Percentiles rank a stretch among this genome's conserved stretches.
Evolutionary conservation across 192 early-diverging fungal genomes (phyloP).

Genomic region (Chytriomyces hyalinus): DNA sequence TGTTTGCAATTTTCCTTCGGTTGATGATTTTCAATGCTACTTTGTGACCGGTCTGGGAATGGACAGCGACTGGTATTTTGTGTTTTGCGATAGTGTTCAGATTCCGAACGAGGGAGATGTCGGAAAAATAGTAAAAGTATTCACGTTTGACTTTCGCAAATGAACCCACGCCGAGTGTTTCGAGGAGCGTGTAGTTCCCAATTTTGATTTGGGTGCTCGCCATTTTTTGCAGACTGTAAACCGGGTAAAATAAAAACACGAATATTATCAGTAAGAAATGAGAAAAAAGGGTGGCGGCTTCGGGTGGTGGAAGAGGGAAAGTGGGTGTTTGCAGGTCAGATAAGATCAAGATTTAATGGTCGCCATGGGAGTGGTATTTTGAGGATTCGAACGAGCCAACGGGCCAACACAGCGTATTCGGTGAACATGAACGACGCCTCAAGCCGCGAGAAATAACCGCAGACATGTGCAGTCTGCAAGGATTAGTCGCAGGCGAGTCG

Average conservation of each 20-base stretch:
- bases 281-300: not conserved
- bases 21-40: slow-evolving; percentile 98
- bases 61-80: slow-evolving; percentile 81
- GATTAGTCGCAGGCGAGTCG: not conserved
- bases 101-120: not conserved
- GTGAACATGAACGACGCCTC: not conserved
- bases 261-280: not conserved
- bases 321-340: not conserved
- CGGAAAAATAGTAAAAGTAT: slow-evolving; percentile 11
- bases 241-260: not conserved
- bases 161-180: slow-evolving; percentile 95
- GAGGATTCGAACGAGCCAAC: not conserved
- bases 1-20: slow-evolving; percentile 85
- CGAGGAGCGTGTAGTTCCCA: slow-evolving; percentile 92
- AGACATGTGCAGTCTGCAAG: not conserved
- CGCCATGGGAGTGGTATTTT: not conserved
- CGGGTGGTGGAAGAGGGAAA: not conserved
- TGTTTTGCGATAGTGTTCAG: not conserved
- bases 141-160: slow-evolving; percentile 99
- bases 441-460: not conserved
- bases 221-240: slow-evolving; percentile 27
- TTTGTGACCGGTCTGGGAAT: slow-evolving; percentile 90
- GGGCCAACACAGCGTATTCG: not conserved
- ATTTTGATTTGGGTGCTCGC: slow-evolving; percentile 57
- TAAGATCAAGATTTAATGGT: not conserved